Conservation (phyloP, 192 early-diverging fungal genomes). For the Backusella tuberculispora region DNA sequence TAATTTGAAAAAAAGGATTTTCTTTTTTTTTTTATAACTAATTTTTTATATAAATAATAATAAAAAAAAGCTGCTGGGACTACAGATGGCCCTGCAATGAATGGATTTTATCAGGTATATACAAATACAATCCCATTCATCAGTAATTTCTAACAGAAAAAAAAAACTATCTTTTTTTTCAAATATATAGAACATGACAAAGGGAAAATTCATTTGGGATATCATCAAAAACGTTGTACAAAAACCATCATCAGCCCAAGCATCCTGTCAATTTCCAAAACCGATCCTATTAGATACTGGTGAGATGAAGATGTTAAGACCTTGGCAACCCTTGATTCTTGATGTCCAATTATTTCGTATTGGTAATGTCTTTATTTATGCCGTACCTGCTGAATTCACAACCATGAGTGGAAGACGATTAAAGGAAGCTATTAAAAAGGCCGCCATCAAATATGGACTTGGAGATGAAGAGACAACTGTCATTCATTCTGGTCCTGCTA, state of each 20-base stretch:
- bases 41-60: background rate
- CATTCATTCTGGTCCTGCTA: constrained; percentile 56
- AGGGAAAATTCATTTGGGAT: constrained; percentile 32
- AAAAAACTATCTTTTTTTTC: no score
- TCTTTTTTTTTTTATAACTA: background rate
- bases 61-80: constrained; percentile 48
- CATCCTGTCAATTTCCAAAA: constrained; percentile 60
- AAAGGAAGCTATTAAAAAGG: constrained; percentile 22
- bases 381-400: constrained; percentile 61
- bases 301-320: constrained; percentile 48
- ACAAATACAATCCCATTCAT: background rate
- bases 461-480: constrained; percentile 49
- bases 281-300: constrained; percentile 61
- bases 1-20: background rate
- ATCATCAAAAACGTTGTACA: constrained; percentile 18
- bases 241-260: constrained; percentile 39
- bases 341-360: constrained; percentile 55
- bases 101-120: constrained; percentile 32
- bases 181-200: constrained; percentile 18
- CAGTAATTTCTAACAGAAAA: no score
- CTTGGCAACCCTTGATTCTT: constrained; percentile 54
- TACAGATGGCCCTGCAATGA: constrained; percentile 53
- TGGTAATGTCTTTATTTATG: constrained; percentile 52
- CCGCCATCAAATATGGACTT: constrained; percentile 41
- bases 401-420: constrained; percentile 64